Conservation (phyloP, 768 basidiomycete genomes). For the Pulveroboletus sp. region DNA sequence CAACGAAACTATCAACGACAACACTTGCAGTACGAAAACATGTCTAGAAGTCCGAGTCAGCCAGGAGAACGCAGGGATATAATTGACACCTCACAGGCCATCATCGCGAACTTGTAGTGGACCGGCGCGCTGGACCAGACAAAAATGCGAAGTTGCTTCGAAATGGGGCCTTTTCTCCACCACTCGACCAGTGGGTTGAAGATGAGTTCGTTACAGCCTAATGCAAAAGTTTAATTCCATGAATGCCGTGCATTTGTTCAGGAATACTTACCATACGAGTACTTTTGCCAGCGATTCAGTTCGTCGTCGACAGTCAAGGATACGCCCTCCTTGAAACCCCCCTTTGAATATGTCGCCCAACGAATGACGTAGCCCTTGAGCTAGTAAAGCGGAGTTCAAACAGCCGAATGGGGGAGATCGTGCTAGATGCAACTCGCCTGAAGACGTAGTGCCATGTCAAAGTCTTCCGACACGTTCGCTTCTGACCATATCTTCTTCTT, state of each 20-base stretch:
- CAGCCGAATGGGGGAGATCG: conserved; percentile 48
- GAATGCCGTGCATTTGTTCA: conserved; percentile 13
- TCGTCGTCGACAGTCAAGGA: conserved; percentile 88
- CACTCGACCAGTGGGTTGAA: conserved; percentile 81
- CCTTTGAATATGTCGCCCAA: conserved; percentile 80
- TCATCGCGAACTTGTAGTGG: conserved; percentile 73
- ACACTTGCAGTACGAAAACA: conserved; percentile 48
- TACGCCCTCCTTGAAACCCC: conserved; percentile 91
- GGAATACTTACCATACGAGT: conserved; percentile 55
- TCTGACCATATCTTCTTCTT: conserved; percentile 75
- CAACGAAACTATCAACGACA: background rate
- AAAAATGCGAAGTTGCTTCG: conserved; percentile 71
- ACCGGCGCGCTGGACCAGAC: conserved; percentile 72
- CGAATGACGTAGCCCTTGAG: conserved; percentile 31
- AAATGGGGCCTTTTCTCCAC: conserved; percentile 79
- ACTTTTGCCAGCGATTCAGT: conserved; percentile 91
- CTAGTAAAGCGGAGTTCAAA: conserved; percentile 32
- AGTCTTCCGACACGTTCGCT: conserved; percentile 63
- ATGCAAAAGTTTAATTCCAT: conserved; percentile 25
- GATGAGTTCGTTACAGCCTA: conserved; percentile 50
- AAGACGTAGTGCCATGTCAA: conserved; percentile 59
- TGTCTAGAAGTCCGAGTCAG: conserved; percentile 28
- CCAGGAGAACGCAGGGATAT: background rate
- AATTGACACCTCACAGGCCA: conserved; percentile 38
- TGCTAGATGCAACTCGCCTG: conserved; percentile 34